These are phyloP conservation scores for Globisporangium splendens DNA, from an alignment of 352 stramenopile genomes.

Conservation along the genomic window DNA sequence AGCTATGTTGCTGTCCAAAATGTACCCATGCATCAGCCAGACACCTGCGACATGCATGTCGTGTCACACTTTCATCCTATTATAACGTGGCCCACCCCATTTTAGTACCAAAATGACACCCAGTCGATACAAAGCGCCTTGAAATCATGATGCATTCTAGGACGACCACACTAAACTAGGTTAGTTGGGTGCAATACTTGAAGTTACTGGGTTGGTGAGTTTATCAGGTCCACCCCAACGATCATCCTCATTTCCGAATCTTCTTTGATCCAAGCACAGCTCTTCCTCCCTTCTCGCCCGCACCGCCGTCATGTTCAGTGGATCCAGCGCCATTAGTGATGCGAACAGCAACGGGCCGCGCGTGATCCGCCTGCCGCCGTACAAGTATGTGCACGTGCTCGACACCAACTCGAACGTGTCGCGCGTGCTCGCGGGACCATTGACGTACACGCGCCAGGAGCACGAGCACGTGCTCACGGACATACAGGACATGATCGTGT, in stretches of 20 bases:
- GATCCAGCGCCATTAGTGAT: too few relatives aligned
- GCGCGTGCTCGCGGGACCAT: conserved; percentile 66
- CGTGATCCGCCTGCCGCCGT: conserved; percentile 71
- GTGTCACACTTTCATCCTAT: not conserved
- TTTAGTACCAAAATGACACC: conserved; percentile 1
- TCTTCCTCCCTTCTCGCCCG: not conserved
- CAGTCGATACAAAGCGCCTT: not conserved
- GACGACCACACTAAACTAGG: conserved; percentile 6
- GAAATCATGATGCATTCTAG: not conserved
- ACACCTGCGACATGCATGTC: not conserved
- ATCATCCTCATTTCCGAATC: conserved; percentile 12
- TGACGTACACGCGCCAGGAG: conserved; percentile 80
- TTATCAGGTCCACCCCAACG: not conserved
- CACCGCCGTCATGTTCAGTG: too few relatives aligned
- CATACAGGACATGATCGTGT: conserved; percentile 70
- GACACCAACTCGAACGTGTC: conserved; percentile 86
- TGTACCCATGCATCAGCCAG: conserved; percentile 7
- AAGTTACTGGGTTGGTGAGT: not conserved
- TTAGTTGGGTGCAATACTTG: conserved; percentile 3
- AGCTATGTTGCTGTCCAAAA: not conserved
- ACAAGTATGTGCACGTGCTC: conserved; percentile 84
- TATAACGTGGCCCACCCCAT: not conserved
- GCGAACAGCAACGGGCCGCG: conserved; percentile 35
- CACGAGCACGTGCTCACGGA: conserved; percentile 68
- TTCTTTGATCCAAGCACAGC: not conserved